These are phyloP conservation scores for Termitomyces titanicus DNA, from an alignment of 768 basidiomycete species.

Conservation along the genomic window DNA sequence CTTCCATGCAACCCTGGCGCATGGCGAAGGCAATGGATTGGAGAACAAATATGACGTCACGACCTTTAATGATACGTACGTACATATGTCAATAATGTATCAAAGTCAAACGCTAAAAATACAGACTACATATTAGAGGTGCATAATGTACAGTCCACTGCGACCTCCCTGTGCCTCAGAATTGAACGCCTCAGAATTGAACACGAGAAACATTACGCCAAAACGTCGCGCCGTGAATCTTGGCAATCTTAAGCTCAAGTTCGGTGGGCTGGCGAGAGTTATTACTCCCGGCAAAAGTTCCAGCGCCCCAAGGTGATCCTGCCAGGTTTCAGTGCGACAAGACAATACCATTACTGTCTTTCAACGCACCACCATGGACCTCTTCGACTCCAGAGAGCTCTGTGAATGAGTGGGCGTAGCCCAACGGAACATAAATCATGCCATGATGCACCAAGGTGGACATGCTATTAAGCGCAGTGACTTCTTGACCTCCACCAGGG, in stretches of 20 bases:
- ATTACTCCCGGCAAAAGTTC: constrained; percentile 52
- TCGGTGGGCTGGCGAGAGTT: constrained; percentile 57
- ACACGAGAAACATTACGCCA: constrained; percentile 27
- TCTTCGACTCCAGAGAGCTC: constrained; percentile 40
- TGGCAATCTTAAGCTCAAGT: constrained; percentile 56
- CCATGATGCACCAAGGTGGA: constrained; percentile 71
- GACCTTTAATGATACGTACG: too few relatives aligned
- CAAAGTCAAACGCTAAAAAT: too few relatives aligned
- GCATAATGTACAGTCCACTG: neutral
- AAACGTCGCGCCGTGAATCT: constrained; percentile 55
- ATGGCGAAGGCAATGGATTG: too few relatives aligned
- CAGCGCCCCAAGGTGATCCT: constrained; percentile 82
- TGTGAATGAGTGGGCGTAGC: constrained; percentile 47
- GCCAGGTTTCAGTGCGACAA: neutral
- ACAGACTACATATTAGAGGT: neutral
- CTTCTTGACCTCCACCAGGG: constrained; percentile 76
- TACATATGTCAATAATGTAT: too few relatives aligned
- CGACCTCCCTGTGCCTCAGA: neutral
- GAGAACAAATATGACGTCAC: too few relatives aligned
- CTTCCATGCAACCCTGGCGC: too few relatives aligned
- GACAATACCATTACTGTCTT: neutral
- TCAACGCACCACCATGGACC: constrained; percentile 55
- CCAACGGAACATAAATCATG: constrained; percentile 67
- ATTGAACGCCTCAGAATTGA: too few relatives aligned
- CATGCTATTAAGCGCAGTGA: constrained; percentile 47